A percentile compares a stretch with the other conserved stretches of the same genome.
Conservation (phyloP, 805 yeast species). For the Saturnispora quitensis region DNA sequence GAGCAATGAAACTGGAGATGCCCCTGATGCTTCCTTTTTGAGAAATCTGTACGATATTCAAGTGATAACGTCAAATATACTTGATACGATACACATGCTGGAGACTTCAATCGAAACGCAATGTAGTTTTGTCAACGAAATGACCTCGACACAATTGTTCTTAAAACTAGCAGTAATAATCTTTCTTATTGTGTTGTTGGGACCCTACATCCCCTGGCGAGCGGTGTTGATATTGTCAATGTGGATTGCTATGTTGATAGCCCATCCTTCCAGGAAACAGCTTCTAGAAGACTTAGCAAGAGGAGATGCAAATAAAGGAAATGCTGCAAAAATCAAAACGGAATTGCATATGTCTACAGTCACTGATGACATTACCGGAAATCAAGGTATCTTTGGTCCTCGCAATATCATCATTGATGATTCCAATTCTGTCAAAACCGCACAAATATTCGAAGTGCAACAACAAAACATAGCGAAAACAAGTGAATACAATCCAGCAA, state of each 20-base stretch:
- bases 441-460: constrained; percentile 73
- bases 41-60: constrained; percentile 71
- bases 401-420: constrained; percentile 50
- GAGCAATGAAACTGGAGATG: constrained; percentile 26
- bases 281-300: not conserved
- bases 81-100: constrained; percentile 39
- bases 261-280: constrained; percentile 49
- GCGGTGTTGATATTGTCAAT: constrained; percentile 43
- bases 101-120: constrained; percentile 52
- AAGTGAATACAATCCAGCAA: constrained; percentile 51
- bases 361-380: not conserved
- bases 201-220: constrained; percentile 57
- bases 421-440: constrained; percentile 47
- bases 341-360: not conserved
- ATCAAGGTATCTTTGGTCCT: not conserved
- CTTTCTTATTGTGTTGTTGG: constrained; percentile 33
- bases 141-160: constrained; percentile 52
- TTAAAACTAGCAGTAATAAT: constrained; percentile 34
- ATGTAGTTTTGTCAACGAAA: constrained; percentile 65
- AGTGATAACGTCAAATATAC: constrained; percentile 46
- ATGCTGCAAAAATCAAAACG: not conserved
- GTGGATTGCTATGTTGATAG: constrained; percentile 44
- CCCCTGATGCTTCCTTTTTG: constrained; percentile 20
- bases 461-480: constrained; percentile 47
- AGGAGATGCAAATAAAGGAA: not conserved